Conservation (phyloP, 2,329 filamentous ascomycete species). For the Talaromyces sp. region DNA sequence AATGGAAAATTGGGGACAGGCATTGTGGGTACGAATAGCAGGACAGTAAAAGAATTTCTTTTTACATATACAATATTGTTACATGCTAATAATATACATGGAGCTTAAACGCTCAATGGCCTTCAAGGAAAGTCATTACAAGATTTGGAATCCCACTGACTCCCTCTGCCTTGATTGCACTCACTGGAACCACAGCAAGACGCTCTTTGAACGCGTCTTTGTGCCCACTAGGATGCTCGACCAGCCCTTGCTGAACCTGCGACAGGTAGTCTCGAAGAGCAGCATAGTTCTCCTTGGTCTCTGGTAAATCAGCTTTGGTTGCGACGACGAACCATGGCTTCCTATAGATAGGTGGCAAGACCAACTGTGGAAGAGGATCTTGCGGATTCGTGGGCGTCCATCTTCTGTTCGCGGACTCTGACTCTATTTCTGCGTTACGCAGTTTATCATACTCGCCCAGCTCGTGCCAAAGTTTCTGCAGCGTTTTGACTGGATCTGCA, state of each 20-base stretch:
- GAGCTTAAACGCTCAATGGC: conserved; percentile 9
- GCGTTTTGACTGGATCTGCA: conserved; percentile 72
- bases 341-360: conserved; percentile 70
- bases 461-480: conserved; percentile 84
- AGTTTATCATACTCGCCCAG: conserved; percentile 83
- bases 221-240: conserved; percentile 71
- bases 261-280: conserved; percentile 68
- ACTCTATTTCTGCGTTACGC: conserved; percentile 66
- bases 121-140: conserved; percentile 42
- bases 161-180: conserved; percentile 82
- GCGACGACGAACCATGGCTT: conserved; percentile 98
- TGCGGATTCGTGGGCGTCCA: conserved; percentile 50
- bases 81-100: background rate
- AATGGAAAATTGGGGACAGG: too few species aligned
- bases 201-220: conserved; percentile 59
- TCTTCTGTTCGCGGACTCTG: conserved; percentile 60
- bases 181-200: conserved; percentile 72
- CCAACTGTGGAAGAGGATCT: conserved; percentile 44
- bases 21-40: background rate
- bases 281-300: conserved; percentile 73
- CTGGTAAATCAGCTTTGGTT: conserved; percentile 82
- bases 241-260: conserved; percentile 58
- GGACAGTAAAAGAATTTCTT: background rate
- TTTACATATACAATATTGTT: background rate
- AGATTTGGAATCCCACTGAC: conserved; percentile 56